phyloP scores from a whole-genome alignment of 164 flowering plant genomes.

The Amborella trichopoda region DNA sequence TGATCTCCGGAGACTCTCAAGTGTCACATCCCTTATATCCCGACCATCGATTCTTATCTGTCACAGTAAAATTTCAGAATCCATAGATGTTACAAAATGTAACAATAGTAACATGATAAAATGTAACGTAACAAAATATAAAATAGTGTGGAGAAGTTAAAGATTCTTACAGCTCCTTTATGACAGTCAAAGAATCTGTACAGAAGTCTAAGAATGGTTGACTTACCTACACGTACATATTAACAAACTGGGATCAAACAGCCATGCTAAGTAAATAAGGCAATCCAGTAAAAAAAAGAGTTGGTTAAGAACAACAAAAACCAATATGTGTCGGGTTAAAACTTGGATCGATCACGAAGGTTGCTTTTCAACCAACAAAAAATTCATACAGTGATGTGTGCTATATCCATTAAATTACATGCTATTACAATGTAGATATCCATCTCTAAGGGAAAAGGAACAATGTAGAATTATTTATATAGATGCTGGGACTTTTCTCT shows the following conservation, averaged over 20 bases:
- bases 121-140: neutral
- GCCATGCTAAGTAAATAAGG: neutral
- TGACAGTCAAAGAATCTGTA: constrained; percentile 79
- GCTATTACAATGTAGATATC: too few species aligned
- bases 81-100: neutral
- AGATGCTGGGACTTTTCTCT: too few species aligned
- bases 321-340: too few species aligned
- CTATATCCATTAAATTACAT: too few species aligned
- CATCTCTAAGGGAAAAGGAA: too few species aligned
- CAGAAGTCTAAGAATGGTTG: constrained; percentile 85
- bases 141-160: constrained; percentile 1
- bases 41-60: constrained; percentile 91
- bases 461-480: too few species aligned
- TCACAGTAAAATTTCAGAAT: constrained; percentile 1
- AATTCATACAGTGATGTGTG: too few species aligned
- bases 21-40: constrained; percentile 56
- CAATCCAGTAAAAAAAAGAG: neutral
- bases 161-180: constrained; percentile 65
- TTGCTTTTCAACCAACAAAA: too few species aligned
- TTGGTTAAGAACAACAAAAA: neutral
- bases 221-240: constrained; percentile 65
- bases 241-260: neutral
- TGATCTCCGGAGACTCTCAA: constrained; percentile 64
- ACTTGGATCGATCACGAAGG: too few species aligned
- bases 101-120: neutral